A percentile compares a stretch with the other conserved stretches of the same genome.
Evolutionary conservation across 2,329 filamentous ascomycete species (phyloP).

Genomic region (Dissoconium aciculare): DNA sequence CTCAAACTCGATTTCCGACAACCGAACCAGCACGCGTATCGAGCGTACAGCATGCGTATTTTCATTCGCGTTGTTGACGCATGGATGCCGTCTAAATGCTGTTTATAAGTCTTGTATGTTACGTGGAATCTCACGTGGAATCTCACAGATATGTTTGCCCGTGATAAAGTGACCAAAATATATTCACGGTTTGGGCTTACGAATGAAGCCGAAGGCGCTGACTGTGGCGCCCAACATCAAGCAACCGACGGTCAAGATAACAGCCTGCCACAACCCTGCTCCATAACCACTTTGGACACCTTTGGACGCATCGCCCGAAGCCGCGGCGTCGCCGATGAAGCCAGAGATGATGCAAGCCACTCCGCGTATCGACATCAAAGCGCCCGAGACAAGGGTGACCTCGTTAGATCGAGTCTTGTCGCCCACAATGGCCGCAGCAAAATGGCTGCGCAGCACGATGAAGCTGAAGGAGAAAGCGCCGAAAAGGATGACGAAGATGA

Average conservation of each 20-base stretch:
- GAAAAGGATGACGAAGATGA: constrained; percentile 1
- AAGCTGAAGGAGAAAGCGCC: not conserved
- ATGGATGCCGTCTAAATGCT: too few species aligned
- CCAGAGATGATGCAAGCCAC: not conserved
- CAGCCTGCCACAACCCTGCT: not conserved
- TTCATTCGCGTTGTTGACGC: too few species aligned
- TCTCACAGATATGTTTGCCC: too few species aligned
- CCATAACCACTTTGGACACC: not conserved
- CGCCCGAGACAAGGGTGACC: not conserved
- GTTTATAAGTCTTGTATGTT: too few species aligned
- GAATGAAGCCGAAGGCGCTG: not conserved
- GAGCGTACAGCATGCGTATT: too few species aligned
- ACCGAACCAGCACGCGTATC: too few species aligned
- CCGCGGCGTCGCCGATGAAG: not conserved
- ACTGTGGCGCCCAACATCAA: constrained; percentile 1
- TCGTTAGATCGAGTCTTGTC: not conserved
- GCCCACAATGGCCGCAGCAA: not conserved
- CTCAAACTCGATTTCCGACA: too few species aligned
- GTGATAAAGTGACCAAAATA: too few species aligned
- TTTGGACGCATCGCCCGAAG: not conserved
- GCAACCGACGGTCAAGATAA: constrained; percentile 1
- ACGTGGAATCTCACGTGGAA: too few species aligned
- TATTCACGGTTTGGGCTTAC: not conserved
- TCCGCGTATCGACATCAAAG: not conserved
- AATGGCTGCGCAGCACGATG: not conserved